Evolutionary conservation across 495 filamentous ascomycete species (phyloP).

Genomic region (Neurospora sp.): DNA sequence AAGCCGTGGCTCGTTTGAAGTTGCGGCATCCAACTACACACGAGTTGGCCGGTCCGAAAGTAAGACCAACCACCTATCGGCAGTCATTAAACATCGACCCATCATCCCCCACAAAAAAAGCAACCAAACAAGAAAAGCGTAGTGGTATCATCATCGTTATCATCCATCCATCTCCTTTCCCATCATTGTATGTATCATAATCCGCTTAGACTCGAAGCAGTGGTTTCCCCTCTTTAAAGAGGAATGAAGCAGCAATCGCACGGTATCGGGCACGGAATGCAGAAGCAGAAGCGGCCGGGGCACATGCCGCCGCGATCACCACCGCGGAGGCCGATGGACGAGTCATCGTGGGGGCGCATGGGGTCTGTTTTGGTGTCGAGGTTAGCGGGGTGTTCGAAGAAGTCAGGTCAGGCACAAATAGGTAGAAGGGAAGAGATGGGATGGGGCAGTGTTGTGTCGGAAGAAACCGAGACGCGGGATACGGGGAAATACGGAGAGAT

Average conservation of each 20-base stretch:
- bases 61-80: too few relatives aligned
- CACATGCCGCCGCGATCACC: slow-evolving; percentile 25
- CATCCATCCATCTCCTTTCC: background rate
- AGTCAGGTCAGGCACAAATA: too few relatives aligned
- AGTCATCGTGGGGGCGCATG: slow-evolving; percentile 27
- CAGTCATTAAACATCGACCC: background rate
- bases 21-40: too few relatives aligned
- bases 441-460: background rate
- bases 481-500: too few relatives aligned
- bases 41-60: too few relatives aligned
- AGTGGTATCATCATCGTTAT: background rate
- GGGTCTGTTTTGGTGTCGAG: slow-evolving; percentile 15
- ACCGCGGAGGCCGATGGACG: slow-evolving; percentile 25
- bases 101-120: background rate
- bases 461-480: background rate
- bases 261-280: slow-evolving; percentile 32
- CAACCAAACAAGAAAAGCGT: background rate
- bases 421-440: background rate
- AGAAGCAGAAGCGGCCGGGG: slow-evolving; percentile 36
- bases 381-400: background rate
- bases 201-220: background rate
- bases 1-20: too few relatives aligned
- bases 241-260: slow-evolving; percentile 33
- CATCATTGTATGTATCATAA: background rate
- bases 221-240: background rate